Percentiles rank a stretch among this genome's conserved stretches.
These are phyloP conservation scores for Setomelanomma holmii DNA, from an alignment of 2,329 filamentous ascomycete species.

Conservation along the genomic window DNA sequence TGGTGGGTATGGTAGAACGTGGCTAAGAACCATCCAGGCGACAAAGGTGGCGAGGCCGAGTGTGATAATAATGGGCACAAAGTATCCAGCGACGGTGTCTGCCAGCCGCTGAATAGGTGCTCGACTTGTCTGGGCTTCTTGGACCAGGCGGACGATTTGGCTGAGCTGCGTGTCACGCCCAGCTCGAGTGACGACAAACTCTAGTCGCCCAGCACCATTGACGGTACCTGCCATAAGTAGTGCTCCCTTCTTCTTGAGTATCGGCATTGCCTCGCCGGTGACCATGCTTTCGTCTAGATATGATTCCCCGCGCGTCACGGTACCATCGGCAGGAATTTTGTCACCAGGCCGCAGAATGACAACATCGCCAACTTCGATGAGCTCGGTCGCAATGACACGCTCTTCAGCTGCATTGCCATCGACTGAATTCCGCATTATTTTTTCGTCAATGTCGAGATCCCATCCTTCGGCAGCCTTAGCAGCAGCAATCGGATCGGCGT, in stretches of 20 bases:
- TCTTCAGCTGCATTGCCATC: constrained; percentile 75
- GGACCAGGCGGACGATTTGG: constrained; percentile 97
- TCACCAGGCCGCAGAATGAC: constrained; percentile 93
- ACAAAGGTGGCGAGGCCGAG: constrained; percentile 87
- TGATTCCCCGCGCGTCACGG: constrained; percentile 85
- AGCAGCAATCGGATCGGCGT: constrained; percentile 89
- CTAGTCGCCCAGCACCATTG: constrained; percentile 88
- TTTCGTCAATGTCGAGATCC: constrained; percentile 57
- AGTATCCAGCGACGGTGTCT: constrained; percentile 89
- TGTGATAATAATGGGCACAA: constrained; percentile 86
- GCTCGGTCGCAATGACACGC: constrained; percentile 86
- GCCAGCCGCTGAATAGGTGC: constrained; percentile 94
- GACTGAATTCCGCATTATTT: constrained; percentile 51
- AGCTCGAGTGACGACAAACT: constrained; percentile 90
- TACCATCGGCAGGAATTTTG: constrained; percentile 93
- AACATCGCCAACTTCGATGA: constrained; percentile 92
- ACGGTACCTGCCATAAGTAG: constrained; percentile 91
- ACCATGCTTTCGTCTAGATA: constrained; percentile 99
- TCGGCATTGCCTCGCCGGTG: constrained; percentile 94
- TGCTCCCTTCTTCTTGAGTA: constrained; percentile 83
- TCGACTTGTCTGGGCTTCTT: constrained; percentile 92
- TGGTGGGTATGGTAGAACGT: constrained; percentile 82
- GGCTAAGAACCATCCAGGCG: constrained; percentile 93
- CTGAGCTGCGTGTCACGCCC: constrained; percentile 96
- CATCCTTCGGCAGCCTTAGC: constrained; percentile 87